Evolutionary conservation across 345 rosid genomes (phyloP).

Genomic region (Lenwebbia sp.): DNA sequence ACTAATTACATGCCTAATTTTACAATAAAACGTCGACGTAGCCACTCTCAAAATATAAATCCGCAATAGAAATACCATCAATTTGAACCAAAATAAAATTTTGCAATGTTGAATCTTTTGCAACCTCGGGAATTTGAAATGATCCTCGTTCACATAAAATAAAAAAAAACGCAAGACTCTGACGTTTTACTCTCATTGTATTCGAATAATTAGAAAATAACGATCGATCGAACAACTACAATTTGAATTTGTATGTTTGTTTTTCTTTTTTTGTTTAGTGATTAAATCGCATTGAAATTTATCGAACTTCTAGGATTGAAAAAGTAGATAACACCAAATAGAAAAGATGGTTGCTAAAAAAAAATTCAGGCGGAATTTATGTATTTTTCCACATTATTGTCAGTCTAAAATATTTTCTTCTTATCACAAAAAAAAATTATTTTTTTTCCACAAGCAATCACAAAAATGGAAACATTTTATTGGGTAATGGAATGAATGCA

Average conservation of each 20-base stretch:
- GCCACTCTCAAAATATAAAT: not conserved
- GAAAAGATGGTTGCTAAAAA: not conserved
- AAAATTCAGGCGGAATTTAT: not conserved
- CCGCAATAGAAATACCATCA: not conserved
- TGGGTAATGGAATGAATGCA: not conserved
- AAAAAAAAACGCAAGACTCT: not conserved
- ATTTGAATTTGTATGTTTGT: not conserved
- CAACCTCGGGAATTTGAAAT: not conserved
- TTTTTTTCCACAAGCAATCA: not conserved
- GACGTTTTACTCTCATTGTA: not conserved
- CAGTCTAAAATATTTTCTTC: no score
- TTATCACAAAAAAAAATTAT: no score
- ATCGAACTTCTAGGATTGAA: not conserved
- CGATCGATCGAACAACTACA: not conserved
- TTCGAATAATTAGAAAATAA: no score
- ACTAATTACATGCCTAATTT: not conserved
- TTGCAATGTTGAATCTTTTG: not conserved
- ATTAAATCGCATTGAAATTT: not conserved
- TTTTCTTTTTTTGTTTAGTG: not conserved
- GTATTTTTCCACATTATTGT: not conserved
- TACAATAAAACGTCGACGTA: not conserved
- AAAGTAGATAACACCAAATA: not conserved
- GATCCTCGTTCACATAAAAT: not conserved
- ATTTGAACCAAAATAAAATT: not conserved
- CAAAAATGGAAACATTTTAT: not conserved